Percentiles rank a stretch among this genome's conserved stretches.
Conservation (phyloP, 208 protist genomes). For the Phytomonas sp. region DNA sequence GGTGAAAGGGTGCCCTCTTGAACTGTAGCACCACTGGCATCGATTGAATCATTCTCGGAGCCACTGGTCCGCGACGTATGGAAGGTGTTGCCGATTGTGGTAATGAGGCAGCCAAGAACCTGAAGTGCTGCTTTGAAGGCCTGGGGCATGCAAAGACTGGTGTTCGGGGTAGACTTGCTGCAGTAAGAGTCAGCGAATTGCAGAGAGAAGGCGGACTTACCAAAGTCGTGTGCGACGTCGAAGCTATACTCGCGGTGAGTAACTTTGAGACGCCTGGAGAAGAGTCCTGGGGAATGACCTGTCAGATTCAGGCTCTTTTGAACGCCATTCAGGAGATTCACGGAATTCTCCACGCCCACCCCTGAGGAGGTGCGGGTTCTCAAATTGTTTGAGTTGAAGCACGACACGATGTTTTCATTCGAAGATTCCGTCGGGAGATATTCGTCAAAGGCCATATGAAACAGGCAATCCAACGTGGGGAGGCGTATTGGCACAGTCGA, state of each 20-base stretch:
- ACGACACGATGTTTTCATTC: conserved; percentile 11
- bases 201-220: conserved; percentile 16
- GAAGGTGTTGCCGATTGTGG: conserved; percentile 10
- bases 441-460: conserved; percentile 73
- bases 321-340: conserved; percentile 1
- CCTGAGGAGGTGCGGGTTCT: neutral
- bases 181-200: neutral
- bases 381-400: neutral
- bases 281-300: neutral
- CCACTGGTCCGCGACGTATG: neutral
- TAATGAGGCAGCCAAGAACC: conserved; percentile 31
- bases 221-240: conserved; percentile 54
- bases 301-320: conserved; percentile 23
- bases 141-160: conserved; percentile 23
- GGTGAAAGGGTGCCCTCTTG: neutral
- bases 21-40: neutral
- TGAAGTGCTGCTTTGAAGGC: conserved; percentile 35
- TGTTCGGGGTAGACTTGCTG: conserved; percentile 18
- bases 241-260: conserved; percentile 74
- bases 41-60: neutral
- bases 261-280: conserved; percentile 7
- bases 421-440: conserved; percentile 34
- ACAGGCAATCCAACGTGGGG: conserved; percentile 68
- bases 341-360: neutral
- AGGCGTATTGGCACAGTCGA: conserved; percentile 44